Evolutionary conservation across 2,329 filamentous ascomycete genomes (phyloP).

Genomic region (Cladophialophora yegresii): DNA sequence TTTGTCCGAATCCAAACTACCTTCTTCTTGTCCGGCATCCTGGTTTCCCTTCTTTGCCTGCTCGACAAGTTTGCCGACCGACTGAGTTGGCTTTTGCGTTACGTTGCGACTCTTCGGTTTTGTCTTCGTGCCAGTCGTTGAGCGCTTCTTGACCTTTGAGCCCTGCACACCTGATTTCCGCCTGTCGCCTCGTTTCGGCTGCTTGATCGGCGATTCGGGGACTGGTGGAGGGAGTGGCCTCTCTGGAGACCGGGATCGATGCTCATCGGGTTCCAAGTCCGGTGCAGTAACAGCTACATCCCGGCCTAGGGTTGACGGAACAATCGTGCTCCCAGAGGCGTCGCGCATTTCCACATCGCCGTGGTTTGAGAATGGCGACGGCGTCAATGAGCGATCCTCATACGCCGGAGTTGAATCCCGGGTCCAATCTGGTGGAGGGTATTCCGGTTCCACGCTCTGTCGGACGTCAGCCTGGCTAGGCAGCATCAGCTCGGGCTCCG

Average conservation of each 20-base stretch:
- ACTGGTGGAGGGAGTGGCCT: slow-evolving; percentile 21
- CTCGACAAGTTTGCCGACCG: slow-evolving; percentile 25
- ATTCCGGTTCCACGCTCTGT: slow-evolving; percentile 30
- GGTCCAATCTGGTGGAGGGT: slow-evolving; percentile 19
- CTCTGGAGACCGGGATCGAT: slow-evolving; percentile 4
- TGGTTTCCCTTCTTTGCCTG: slow-evolving; percentile 17
- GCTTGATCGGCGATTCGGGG: slow-evolving; percentile 19
- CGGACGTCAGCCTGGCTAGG: slow-evolving; percentile 19
- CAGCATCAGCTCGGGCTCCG: slow-evolving; percentile 17
- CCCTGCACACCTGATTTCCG: slow-evolving; percentile 28
- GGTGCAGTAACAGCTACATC: slow-evolving; percentile 16
- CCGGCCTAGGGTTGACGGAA: not conserved
- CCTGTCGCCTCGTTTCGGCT: slow-evolving; percentile 27
- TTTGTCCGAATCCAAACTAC: not conserved
- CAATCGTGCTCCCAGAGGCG: not conserved
- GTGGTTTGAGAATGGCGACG: slow-evolving; percentile 28
- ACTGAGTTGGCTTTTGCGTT: slow-evolving; percentile 22
- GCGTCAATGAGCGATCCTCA: slow-evolving; percentile 28
- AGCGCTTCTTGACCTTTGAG: slow-evolving; percentile 28
- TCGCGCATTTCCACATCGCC: slow-evolving; percentile 27
- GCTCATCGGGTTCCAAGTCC: not conserved
- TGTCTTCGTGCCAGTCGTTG: slow-evolving; percentile 22
- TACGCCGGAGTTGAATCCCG: slow-evolving; percentile 28
- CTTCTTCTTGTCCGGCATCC: slow-evolving; percentile 2
- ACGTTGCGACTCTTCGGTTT: slow-evolving; percentile 28